Evolutionary conservation across 495 filamentous ascomycete genomes (phyloP).

Genomic region (Penicillium malachiteum): DNA sequence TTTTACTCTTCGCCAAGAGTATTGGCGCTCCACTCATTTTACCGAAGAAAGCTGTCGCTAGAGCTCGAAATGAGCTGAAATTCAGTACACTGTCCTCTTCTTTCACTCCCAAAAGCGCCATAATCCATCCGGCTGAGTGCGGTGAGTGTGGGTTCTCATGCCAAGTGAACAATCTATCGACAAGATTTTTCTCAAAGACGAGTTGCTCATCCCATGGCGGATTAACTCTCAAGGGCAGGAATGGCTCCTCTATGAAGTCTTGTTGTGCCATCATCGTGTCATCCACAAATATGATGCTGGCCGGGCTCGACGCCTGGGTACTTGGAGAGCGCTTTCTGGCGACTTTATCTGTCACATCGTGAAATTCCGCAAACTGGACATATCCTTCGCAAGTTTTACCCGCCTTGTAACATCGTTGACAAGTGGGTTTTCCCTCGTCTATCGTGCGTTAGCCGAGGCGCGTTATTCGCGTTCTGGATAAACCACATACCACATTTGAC

Average conservation of each 20-base stretch:
- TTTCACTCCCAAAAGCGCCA: neutral
- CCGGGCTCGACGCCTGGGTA: neutral
- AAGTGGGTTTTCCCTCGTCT: conserved; percentile 25
- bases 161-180: conserved; percentile 18
- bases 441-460: neutral
- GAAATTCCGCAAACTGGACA: conserved; percentile 13
- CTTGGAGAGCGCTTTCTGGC: neutral
- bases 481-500: conserved; percentile 21
- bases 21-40: conserved; percentile 9
- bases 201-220: conserved; percentile 13
- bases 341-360: conserved; percentile 4
- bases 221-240: conserved; percentile 5
- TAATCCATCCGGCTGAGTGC: conserved; percentile 11
- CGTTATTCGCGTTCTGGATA: neutral
- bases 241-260: neutral
- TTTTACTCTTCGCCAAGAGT: conserved; percentile 9
- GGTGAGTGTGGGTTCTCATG: conserved; percentile 8
- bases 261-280: too few relatives aligned
- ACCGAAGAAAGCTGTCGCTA: conserved; percentile 15
- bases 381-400: conserved; percentile 23
- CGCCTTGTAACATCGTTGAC: conserved; percentile 22
- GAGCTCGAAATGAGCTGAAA: conserved; percentile 8
- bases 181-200: conserved; percentile 10
- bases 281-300: neutral
- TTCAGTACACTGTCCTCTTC: neutral